Conservation (phyloP, 2,329 filamentous ascomycete genomes). For the Xylaria digitata region DNA sequence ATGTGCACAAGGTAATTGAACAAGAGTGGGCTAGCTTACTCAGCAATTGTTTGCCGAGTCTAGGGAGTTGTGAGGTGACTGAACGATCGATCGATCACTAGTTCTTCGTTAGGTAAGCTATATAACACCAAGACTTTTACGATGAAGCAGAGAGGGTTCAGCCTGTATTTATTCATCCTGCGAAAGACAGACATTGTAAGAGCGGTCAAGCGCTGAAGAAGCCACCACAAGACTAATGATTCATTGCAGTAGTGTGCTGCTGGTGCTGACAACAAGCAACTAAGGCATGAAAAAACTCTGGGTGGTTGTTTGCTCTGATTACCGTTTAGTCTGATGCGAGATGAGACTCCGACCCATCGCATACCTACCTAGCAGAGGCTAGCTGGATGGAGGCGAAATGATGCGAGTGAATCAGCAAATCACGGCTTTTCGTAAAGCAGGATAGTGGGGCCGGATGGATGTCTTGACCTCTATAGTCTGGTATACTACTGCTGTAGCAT, state of each 20-base stretch:
- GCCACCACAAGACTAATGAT: conserved; percentile 7
- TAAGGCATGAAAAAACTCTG: too few relatives aligned
- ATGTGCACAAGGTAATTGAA: conserved; percentile 3
- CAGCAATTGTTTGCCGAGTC: background rate
- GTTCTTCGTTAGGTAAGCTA: conserved; percentile 15
- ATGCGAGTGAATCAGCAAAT: conserved; percentile 21
- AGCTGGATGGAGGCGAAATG: background rate
- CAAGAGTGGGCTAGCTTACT: conserved; percentile 13
- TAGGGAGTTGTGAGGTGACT: background rate
- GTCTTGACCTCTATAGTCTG: background rate
- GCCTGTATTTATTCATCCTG: conserved; percentile 24
- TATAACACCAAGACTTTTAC: background rate
- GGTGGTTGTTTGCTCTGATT: background rate
- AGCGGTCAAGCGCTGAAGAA: conserved; percentile 15
- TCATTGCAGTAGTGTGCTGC: conserved; percentile 23
- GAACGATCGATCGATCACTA: background rate
- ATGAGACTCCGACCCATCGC: conserved; percentile 5
- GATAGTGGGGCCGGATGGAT: conserved; percentile 33
- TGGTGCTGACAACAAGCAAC: conserved; percentile 19
- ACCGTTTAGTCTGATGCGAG: conserved; percentile 26
- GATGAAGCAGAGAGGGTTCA: conserved; percentile 6
- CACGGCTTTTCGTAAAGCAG: conserved; percentile 21
- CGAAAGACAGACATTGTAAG: background rate
- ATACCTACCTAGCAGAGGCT: background rate
- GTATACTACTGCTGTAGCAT: too few relatives aligned